Conservation (phyloP, 106 monocot species). For the Allium fistulosum region DNA sequence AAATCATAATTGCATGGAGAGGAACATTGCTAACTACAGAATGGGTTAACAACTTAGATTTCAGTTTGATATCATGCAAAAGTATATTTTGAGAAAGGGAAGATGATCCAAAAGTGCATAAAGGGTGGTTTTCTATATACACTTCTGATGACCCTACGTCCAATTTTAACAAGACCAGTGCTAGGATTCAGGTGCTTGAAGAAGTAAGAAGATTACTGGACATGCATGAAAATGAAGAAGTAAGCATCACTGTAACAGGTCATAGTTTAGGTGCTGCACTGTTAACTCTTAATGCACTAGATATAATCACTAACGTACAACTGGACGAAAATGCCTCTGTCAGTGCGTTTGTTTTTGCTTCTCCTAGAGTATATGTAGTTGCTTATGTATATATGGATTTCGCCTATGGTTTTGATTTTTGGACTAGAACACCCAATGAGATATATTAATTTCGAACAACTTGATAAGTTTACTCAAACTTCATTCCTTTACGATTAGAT, state of each 20-base stretch:
- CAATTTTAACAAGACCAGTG: constrained; percentile 27
- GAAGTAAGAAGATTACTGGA: constrained; percentile 59
- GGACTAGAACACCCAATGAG: too few species aligned
- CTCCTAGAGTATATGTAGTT: constrained; percentile 79
- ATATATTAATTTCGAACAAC: too few species aligned
- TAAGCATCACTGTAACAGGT: constrained; percentile 74
- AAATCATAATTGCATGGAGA: constrained; percentile 65
- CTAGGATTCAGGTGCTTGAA: constrained; percentile 42
- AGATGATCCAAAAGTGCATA: constrained; percentile 19
- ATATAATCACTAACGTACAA: constrained; percentile 45
- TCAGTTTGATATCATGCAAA: constrained; percentile 19
- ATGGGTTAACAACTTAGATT: constrained; percentile 58
- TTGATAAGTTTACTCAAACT: too few species aligned
- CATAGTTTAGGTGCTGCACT: constrained; percentile 81
- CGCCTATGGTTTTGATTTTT: too few species aligned
- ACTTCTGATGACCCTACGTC: constrained; percentile 26
- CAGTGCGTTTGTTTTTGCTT: constrained; percentile 59
- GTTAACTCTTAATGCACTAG: constrained; percentile 55
- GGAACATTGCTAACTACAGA: constrained; percentile 49
- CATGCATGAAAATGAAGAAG: constrained; percentile 46
- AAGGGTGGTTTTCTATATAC: constrained; percentile 47
- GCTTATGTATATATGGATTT: too few species aligned
- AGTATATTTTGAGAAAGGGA: background rate
- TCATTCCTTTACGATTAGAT: too few species aligned
- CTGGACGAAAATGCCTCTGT: constrained; percentile 26